Evolutionary conservation across 2,329 filamentous ascomycete species (phyloP).

Genomic region (Monilinia fructigena): DNA sequence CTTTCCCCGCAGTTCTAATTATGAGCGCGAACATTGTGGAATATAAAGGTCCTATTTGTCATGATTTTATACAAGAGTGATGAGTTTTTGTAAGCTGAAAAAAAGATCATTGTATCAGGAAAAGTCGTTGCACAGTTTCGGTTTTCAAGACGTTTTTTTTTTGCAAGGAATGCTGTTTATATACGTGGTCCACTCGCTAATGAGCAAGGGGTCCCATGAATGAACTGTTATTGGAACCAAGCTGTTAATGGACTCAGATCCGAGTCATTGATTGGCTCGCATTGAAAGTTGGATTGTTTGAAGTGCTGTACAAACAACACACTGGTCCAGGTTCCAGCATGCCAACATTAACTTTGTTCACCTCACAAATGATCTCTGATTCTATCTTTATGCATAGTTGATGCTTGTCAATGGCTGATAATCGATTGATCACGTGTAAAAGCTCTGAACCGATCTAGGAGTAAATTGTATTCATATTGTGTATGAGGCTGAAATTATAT

Average conservation of each 20-base stretch:
- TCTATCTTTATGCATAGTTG: neutral
- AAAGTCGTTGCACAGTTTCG: constrained; percentile 7
- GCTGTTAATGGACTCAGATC: neutral
- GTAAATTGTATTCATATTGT: neutral
- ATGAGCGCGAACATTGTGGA: constrained; percentile 2
- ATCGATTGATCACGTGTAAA: neutral
- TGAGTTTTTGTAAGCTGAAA: constrained; percentile 3
- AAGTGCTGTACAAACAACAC: constrained; percentile 13
- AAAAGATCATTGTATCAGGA: constrained; percentile 5
- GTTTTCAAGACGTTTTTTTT: constrained; percentile 3
- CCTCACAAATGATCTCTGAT: neutral
- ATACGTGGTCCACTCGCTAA: constrained; percentile 24
- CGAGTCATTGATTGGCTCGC: neutral
- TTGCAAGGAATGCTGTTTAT: constrained; percentile 16
- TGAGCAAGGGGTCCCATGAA: constrained; percentile 10
- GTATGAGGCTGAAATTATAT: neutral
- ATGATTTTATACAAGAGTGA: constrained; percentile 4
- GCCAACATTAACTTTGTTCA: neutral
- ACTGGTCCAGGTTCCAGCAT: constrained; percentile 1
- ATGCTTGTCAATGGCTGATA: neutral
- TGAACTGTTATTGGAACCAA: constrained; percentile 14
- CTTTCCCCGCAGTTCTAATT: constrained; percentile 13
- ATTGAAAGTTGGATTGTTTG: neutral
- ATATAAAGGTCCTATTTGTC: constrained; percentile 1
- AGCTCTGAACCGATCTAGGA: no score